Evolutionary conservation across 768 basidiomycete genomes (phyloP).

Genomic region (Collybia mongolica): DNA sequence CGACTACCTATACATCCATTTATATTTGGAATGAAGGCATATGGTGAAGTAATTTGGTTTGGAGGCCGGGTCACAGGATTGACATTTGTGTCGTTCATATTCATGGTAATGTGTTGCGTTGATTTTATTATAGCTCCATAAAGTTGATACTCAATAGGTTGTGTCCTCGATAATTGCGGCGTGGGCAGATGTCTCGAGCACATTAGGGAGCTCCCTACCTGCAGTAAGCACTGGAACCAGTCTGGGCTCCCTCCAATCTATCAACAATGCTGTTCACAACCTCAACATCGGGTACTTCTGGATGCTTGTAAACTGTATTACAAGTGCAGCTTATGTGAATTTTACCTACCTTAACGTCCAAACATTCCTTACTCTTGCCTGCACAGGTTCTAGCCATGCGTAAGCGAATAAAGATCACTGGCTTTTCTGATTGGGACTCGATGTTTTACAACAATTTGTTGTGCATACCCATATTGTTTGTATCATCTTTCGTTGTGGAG

Average conservation of each 20-base stretch:
- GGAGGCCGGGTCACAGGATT: conserved; percentile 85
- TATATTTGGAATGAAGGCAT: conserved; percentile 55
- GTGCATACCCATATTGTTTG: conserved; percentile 84
- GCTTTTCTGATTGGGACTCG: conserved; percentile 97
- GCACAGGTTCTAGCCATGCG: conserved; percentile 90
- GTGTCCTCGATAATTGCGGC: conserved; percentile 95
- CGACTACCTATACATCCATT: conserved; percentile 2
- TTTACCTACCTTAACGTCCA: conserved; percentile 8
- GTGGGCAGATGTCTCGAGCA: conserved; percentile 79
- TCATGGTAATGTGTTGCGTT: conserved; percentile 66
- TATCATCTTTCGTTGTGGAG: conserved; percentile 84
- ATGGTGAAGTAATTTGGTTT: conserved; percentile 98
- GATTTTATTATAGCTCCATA: background rate
- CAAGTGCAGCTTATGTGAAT: conserved; percentile 86
- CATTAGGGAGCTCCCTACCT: conserved; percentile 33
- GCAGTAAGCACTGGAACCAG: conserved; percentile 30
- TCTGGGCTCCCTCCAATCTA: conserved; percentile 31
- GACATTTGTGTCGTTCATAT: conserved; percentile 84
- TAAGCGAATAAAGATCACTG: conserved; percentile 91
- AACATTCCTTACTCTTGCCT: conserved; percentile 1
- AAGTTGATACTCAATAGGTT: conserved; percentile 46
- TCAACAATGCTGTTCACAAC: conserved; percentile 45
- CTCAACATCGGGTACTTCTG: conserved; percentile 88
- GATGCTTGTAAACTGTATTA: conserved; percentile 93
- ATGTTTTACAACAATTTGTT: conserved; percentile 99